A percentile compares a stretch with the other conserved stretches of the same genome.
Evolutionary conservation across 306 rosid genomes (phyloP).

Genomic region (Lupinus albus): DNA sequence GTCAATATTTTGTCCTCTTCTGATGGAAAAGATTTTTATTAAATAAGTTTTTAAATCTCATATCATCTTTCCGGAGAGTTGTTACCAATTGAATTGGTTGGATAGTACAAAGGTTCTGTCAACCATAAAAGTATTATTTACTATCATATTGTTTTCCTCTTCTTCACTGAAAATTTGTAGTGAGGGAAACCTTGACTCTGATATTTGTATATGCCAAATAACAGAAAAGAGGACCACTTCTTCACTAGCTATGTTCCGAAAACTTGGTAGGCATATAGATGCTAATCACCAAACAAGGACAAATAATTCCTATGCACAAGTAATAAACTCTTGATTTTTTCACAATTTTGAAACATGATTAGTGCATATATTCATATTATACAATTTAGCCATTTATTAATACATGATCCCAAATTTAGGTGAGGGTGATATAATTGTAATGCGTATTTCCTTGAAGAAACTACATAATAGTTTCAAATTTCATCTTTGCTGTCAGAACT

Average conservation of each 20-base stretch:
- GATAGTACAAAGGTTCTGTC: conserved; percentile 44
- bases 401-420: conserved; percentile 55
- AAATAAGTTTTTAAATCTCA: conserved; percentile 45
- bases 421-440: conserved; percentile 30
- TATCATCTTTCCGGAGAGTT: conserved; percentile 56
- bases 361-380: conserved; percentile 38
- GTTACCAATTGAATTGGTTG: conserved; percentile 50
- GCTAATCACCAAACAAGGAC: conserved; percentile 33
- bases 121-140: conserved; percentile 42
- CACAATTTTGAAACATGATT: conserved; percentile 38
- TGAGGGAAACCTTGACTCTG: conserved; percentile 49
- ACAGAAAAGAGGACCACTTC: conserved; percentile 65
- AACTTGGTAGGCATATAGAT: conserved; percentile 43
- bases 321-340: conserved; percentile 37
- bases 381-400: conserved; percentile 32
- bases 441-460: conserved; percentile 34
- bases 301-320: conserved; percentile 37
- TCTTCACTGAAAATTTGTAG: conserved; percentile 42
- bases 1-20: conserved; percentile 63
- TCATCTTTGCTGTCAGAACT: conserved; percentile 41
- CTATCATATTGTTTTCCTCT: conserved; percentile 45
- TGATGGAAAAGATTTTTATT: conserved; percentile 48
- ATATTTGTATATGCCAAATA: conserved; percentile 44
- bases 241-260: conserved; percentile 51
- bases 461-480: conserved; percentile 33